phyloP scores from a whole-genome alignment of 2,329 filamentous ascomycete species.

The Pestalotiopsis sp. region DNA sequence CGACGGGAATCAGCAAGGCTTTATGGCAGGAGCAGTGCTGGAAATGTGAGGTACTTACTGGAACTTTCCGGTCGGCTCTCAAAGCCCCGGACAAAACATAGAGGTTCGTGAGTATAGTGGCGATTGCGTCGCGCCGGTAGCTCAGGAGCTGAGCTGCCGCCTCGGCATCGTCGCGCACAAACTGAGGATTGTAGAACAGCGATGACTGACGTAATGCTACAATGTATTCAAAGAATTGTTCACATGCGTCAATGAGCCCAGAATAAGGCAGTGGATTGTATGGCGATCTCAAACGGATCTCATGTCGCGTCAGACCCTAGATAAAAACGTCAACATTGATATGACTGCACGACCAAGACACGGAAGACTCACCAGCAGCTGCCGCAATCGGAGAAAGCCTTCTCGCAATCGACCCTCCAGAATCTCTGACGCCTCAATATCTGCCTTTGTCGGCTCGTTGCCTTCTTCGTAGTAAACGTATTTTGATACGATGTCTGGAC shows the following conservation, averaged over 20 bases:
- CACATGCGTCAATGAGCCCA: constrained; percentile 55
- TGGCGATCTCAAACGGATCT: constrained; percentile 58
- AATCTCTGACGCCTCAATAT: constrained; percentile 56
- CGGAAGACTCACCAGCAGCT: constrained; percentile 45
- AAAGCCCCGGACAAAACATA: constrained; percentile 60
- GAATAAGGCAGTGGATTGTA: constrained; percentile 60
- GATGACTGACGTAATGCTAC: constrained; percentile 59
- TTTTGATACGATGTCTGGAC: constrained; percentile 48
- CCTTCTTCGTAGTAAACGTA: constrained; percentile 62
- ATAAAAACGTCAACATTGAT: not conserved
- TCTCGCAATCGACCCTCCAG: constrained; percentile 62
- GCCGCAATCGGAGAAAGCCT: constrained; percentile 59
- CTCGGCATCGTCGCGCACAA: constrained; percentile 50
- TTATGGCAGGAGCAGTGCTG: not conserved
- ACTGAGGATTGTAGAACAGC: constrained; percentile 57
- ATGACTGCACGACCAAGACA: not conserved
- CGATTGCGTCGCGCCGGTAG: constrained; percentile 58
- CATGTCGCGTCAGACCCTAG: constrained; percentile 56
- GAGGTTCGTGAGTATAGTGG: constrained; percentile 57
- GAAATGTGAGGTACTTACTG: constrained; percentile 33
- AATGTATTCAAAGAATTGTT: constrained; percentile 61
- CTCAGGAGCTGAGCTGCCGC: constrained; percentile 50
- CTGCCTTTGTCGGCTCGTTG: constrained; percentile 50
- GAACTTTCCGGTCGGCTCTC: constrained; percentile 49
- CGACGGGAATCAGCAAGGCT: not conserved